Base-by-base conservation (phyloP, 768 basidiomycete species). In the Kwoniella dendrophila region DNA sequence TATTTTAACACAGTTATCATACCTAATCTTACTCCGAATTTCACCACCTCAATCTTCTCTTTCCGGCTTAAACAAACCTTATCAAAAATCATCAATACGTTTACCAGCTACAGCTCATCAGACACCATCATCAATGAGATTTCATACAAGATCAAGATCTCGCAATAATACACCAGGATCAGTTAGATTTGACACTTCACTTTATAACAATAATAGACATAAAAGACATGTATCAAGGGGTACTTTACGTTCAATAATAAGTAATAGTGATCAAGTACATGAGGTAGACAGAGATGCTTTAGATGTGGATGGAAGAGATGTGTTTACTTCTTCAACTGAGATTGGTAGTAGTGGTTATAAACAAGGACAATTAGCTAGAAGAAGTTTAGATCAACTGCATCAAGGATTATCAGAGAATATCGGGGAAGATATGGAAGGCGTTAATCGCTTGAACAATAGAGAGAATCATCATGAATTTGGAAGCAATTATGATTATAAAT, bases 1-100 rank as follows among this genome's bases (percentile, higher is more conserved):
- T 18, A 53, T 22, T 26, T 36, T 43, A 2, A 26, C 7, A 14
- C 38, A 74, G 72, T 50, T 74, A 26, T 27, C 50, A 16, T 74
- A 65, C 36, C 56, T 74, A 30, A 44, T 68, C 47, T 58, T 71
- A 16, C 72, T 74, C 18, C 69, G 72, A 16, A 67, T 74, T 22
- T 74, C 70, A 2, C 72, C 72, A 2, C 51, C 56, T 11, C n/a
- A 45, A 18, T 33, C 53, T 16, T 53, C 61, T 27, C 29, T 59
- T 29, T 22, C 53, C 29, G 49, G 62, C 27, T 56, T 69, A 1
- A 34, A 10, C 58, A 66, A 7, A 30, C 18, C 27, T 34, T 57
- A 47, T 24, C 45, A 59, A 0, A 61, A 44, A 26, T 56, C 64
- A 0, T 50, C 41, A 2, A 67, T 67, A 51, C 33, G 32, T 1